Base-by-base conservation (phyloP, 768 basidiomycete genomes). In the Naganishia antarctica region DNA sequence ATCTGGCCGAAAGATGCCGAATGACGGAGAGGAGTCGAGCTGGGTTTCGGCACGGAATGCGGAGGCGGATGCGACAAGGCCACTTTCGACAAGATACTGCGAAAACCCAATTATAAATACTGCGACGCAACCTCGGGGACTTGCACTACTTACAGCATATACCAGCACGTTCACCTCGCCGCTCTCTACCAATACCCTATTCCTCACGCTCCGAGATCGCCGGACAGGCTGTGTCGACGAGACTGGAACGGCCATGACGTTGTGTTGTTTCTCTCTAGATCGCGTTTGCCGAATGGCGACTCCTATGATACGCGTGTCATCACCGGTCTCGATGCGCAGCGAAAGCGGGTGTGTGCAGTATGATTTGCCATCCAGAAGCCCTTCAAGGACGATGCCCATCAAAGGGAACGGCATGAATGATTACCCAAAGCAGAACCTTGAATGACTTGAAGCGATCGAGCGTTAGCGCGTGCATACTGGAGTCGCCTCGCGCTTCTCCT, bases 41-140 rank as follows among this genome's bases (percentile, higher is more conserved):
- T 68, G 66, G 23, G 73, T 71, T 64, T 77, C 76, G 46, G 70
- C 62, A 0, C 74, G 67, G 16, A 77, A 68, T 21, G 70, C 65
- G 66, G 73, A 74, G 12, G 76, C 76, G 18, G 76, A 57, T 4
- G 53, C 34, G 53, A 76, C 63, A 64, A 40, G 53, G 40, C 53
- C 53, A 23, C 53, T 57, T 37, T 57, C 53, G 23, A 57, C 53
- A 18, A 57, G 53, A 25, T 57, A 57, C 53, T 57, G 31, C 13
- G 28, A 32, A 37, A n/a, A 25, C 12, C 37, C 9, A 29, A 57
- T 4, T 15, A 51, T n/a, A 25, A 51, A 34, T 34, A 34, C 50
- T 5, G 50, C 18, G n/a, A n/a, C 53, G 34, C 34, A 40, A 23
- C 28, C 34, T 18, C 34, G 32, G 9, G 6, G 32, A 6, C 11